These are phyloP conservation scores for Suaeda aralocaspica DNA, from an alignment of 148 eudicot species.

Conservation along the genomic window DNA sequence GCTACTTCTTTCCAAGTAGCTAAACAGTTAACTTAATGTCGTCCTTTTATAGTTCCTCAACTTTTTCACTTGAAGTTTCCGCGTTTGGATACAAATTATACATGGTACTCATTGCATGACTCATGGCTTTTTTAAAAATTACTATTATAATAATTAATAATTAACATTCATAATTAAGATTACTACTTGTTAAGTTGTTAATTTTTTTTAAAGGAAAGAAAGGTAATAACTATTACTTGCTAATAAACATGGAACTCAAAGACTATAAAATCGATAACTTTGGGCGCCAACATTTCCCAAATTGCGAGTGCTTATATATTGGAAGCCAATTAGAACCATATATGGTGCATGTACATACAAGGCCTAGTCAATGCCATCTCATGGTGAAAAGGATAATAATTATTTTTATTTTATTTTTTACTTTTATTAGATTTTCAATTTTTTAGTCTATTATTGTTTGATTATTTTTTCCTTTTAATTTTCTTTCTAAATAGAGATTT, in stretches of 20 bases:
- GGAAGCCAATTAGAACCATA: slow-evolving; percentile 15
- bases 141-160: too few species aligned
- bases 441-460: background rate
- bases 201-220: background rate
- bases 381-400: slow-evolving; percentile 15
- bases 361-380: slow-evolving; percentile 25
- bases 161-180: too few species aligned
- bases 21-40: slow-evolving; percentile 1
- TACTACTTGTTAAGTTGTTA: background rate
- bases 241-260: background rate
- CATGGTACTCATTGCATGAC: slow-evolving; percentile 6
- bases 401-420: background rate
- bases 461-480: background rate
- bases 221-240: background rate
- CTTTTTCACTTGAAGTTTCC: slow-evolving; percentile 14
- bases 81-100: slow-evolving; percentile 6
- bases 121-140: background rate
- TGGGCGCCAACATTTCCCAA: slow-evolving; percentile 12
- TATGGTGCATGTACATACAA: slow-evolving; percentile 18
- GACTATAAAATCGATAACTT: background rate
- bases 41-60: background rate
- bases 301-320: slow-evolving; percentile 9
- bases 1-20: slow-evolving; percentile 12
- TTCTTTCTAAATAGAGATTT: background rate
- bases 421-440: background rate